Base-by-base conservation (phyloP, 805 yeast species). In the Hanseniaspora mollemarum region DNA sequence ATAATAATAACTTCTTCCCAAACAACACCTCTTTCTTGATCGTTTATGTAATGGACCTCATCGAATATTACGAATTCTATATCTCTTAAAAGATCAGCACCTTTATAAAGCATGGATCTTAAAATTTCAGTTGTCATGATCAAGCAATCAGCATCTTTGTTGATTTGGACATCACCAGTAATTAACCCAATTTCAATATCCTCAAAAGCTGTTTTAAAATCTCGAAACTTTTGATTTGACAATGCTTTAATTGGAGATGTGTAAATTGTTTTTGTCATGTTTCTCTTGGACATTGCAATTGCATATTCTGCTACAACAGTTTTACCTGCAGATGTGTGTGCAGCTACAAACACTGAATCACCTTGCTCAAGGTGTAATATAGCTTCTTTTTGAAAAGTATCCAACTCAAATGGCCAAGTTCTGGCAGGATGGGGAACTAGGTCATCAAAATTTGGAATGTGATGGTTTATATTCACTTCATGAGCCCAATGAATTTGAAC, bases 1-100 rank as follows among this genome's bases (percentile, higher is more conserved):
- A 92, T 87, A 58, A 92, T 92, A 54, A 92, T 92, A 21, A 92
- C 96, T 67, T 92, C 98, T 69, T 92, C 98, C 98, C 98, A 92
- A 3, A 92, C 98, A 13, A 92, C 98, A 61, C 98, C 98, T 65
- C 98, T 79, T 60, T 87, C 95, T 53, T 86, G 81, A 68, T 92
- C 98, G 64, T 92, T 92, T 55, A 92, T 96, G 62, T 92, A 92
- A 67, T 92, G 98, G 1, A 92, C 98, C 63, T 92, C 98, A 68
- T 92, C 98, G 63, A 92, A 92, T 37, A 92, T 87, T 25, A 92
- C 96, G 71, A 88, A 92, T 61, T 90, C 98, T 21, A 92, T 96
- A 67, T 92, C 98, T 64, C 98, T 75, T 58, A 92, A 88, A 42
- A 92, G 67, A 68, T 92, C 98, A 0, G 97, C 95, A 54, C 98